These are phyloP conservation scores for Teunomyces barrocoloradensis DNA, from an alignment of 805 yeast species.

Conservation along the genomic window DNA sequence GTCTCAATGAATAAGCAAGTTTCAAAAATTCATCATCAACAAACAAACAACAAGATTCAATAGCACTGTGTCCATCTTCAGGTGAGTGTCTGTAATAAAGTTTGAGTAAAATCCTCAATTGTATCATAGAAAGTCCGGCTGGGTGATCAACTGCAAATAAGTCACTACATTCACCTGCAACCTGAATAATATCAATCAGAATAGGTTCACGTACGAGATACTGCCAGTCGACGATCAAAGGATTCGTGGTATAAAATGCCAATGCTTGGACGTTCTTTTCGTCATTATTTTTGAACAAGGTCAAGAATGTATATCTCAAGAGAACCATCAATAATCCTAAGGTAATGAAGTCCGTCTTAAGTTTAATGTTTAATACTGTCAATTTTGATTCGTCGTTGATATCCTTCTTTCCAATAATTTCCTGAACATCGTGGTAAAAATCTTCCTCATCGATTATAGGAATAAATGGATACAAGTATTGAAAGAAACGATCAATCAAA, in stretches of 20 bases:
- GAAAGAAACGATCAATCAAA: conserved; percentile 33
- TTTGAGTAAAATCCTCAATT: conserved; percentile 16
- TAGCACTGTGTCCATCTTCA: conserved; percentile 4
- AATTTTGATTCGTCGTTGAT: conserved; percentile 16
- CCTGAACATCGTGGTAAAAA: conserved; percentile 19
- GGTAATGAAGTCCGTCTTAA: conserved; percentile 27
- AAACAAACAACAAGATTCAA: conserved; percentile 2
- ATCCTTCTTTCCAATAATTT: conserved; percentile 13
- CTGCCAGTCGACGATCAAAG: conserved; percentile 15
- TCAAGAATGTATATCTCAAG: conserved; percentile 31
- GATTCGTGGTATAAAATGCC: conserved; percentile 12
- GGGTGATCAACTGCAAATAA: conserved; percentile 10
- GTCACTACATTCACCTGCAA: conserved; percentile 16
- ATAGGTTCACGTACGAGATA: conserved; percentile 18
- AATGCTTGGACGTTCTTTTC: conserved; percentile 6
- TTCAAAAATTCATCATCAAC: conserved; percentile 10
- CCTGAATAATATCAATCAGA: conserved; percentile 14
- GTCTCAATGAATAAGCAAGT: conserved; percentile 17
- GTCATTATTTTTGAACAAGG: conserved; percentile 23
- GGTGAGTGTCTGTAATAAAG: conserved; percentile 17
- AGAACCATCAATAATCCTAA: conserved; percentile 33
- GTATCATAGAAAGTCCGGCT: conserved; percentile 14
- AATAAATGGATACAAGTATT: conserved; percentile 37
- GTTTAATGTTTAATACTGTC: conserved; percentile 26
- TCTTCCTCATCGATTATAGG: conserved; percentile 33